A percentile compares a stretch with the other conserved stretches of the same genome.
Conservation (phyloP, 2,329 filamentous ascomycete species). For the Exutisphaerella laricina region DNA sequence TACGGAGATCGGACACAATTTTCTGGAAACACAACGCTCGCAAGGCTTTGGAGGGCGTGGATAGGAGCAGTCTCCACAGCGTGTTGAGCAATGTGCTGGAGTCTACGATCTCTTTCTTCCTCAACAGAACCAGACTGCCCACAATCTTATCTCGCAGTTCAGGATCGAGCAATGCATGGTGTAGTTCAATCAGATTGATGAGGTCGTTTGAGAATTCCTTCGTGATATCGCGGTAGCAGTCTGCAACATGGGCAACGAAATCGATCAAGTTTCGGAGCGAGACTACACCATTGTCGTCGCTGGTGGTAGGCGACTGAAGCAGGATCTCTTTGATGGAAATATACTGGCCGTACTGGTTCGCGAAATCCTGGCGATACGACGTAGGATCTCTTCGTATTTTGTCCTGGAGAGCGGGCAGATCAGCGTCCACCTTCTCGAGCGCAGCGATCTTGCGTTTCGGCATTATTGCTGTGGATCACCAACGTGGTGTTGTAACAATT, state of each 20-base stretch:
- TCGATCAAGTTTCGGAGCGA: slow-evolving; percentile 89
- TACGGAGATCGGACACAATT: slow-evolving; percentile 83
- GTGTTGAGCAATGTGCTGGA: slow-evolving; percentile 78
- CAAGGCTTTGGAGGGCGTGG: slow-evolving; percentile 87
- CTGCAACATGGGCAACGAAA: slow-evolving; percentile 86
- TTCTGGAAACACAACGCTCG: slow-evolving; percentile 80
- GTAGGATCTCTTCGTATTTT: slow-evolving; percentile 83
- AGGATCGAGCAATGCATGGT: slow-evolving; percentile 75
- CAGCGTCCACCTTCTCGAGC: slow-evolving; percentile 91
- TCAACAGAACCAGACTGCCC: slow-evolving; percentile 76
- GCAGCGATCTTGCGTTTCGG: slow-evolving; percentile 86
- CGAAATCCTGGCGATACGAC: slow-evolving; percentile 87
- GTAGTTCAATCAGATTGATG: slow-evolving; percentile 70
- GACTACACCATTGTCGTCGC: slow-evolving; percentile 70
- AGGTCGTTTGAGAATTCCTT: slow-evolving; percentile 72
- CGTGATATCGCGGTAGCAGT: slow-evolving; percentile 83
- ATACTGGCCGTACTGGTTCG: slow-evolving; percentile 86
- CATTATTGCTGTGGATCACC: slow-evolving; percentile 43
- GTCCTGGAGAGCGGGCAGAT: slow-evolving; percentile 83
- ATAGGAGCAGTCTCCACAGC: slow-evolving; percentile 86
- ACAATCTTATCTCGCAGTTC: slow-evolving; percentile 94
- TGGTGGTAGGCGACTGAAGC: slow-evolving; percentile 71
- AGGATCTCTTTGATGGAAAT: slow-evolving; percentile 88
- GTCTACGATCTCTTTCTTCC: slow-evolving; percentile 88
- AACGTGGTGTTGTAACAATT: neutral